These are phyloP conservation scores for Albizia julibrissin DNA, from an alignment of 306 rosid species.

Conservation along the genomic window DNA sequence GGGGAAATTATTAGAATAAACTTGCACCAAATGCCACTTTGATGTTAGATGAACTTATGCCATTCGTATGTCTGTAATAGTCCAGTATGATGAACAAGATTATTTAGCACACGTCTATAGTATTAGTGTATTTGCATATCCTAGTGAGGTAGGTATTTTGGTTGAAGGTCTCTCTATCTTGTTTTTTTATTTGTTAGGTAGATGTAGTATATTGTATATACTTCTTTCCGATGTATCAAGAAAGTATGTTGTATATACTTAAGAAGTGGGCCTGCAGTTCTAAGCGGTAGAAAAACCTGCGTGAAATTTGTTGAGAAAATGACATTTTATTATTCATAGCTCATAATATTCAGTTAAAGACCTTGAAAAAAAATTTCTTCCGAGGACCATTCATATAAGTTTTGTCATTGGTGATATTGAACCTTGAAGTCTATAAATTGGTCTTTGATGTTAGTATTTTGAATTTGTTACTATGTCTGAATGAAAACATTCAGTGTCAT, in stretches of 20 bases:
- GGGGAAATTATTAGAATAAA: neutral
- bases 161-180: neutral
- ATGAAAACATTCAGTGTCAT: neutral
- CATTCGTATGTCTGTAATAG: neutral
- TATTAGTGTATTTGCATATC: constrained; percentile 9
- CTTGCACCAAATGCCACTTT: neutral
- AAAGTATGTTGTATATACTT: neutral
- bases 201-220: neutral
- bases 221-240: too few species aligned
- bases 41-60: constrained; percentile 15
- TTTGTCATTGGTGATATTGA: too few species aligned
- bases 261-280: neutral
- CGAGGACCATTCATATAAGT: neutral
- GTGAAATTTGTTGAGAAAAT: neutral
- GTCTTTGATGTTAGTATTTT: neutral
- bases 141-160: neutral
- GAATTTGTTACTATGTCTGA: neutral
- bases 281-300: neutral
- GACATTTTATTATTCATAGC: neutral
- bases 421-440: neutral
- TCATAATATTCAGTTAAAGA: neutral
- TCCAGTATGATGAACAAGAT: constrained; percentile 8
- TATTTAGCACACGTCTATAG: constrained; percentile 1
- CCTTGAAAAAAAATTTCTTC: neutral
- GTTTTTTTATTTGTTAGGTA: constrained; percentile 9